Evolutionary conservation across 1,139 yeast genomes (phyloP), one percentile per base, ranked within the genome.

Genomic region (Protomyces inundatus): DNA sequence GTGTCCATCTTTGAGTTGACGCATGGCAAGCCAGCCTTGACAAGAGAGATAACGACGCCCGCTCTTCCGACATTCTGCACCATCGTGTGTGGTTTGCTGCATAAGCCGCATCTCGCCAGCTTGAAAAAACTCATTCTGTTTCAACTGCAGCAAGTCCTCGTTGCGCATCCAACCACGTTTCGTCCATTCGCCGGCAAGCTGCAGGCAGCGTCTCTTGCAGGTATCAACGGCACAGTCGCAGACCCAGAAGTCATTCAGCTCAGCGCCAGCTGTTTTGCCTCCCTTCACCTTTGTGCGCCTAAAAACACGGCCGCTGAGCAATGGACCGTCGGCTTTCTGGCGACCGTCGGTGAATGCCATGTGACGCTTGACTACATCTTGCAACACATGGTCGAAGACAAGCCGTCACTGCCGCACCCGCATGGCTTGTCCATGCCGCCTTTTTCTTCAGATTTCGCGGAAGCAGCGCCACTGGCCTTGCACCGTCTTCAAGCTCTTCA

Each of bases 31-130:
- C 64, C 66, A 14, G 39, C 61, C n/a, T 16, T 64, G 50, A 64
- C 64, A 1, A 36, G 66, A 32, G 66, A 64, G 5, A 37, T 64
- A 2, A 61, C 63, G 16, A 64, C 66, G 34, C 66, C 66, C 12
- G 50, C 62, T 4, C 34, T 64, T 37, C 59, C 66, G 3, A 46
- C 64, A 10, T 55, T 54, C 40, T 54, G 61, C 34, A 54, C 52
- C 1, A 48, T 42, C 59, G 33, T 60, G n/a, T 54, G 55, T 23
- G 34, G 53, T 1, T 35, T 59, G 3, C 46, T 58, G 16, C 33
- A 16, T 34, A 37, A 39, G 37, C 48, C 45, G 16, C 50, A 39
- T 12, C 14, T 30, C 5, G 39, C 53, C 3, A 37, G 54, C 36
- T 46, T 60, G 33, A 40, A 32, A 16, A 52, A 59, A 35, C 52